These are phyloP conservation scores for Gymnopilus dilepis DNA, from an alignment of 768 basidiomycete species.

Conservation along the genomic window DNA sequence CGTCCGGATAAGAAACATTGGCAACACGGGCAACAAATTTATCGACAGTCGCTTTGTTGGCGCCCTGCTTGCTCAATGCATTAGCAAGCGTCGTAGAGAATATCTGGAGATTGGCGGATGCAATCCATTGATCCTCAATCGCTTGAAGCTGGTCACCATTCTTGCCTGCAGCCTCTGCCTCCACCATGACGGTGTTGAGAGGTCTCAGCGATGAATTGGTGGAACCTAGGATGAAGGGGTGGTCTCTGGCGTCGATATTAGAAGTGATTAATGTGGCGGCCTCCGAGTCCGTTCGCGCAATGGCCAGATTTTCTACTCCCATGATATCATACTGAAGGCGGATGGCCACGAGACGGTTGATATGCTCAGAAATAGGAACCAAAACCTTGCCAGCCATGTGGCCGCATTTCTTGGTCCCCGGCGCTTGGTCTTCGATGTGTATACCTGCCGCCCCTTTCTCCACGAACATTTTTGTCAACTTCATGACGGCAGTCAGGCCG, in stretches of 20 bases:
- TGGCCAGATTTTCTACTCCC: slow-evolving; percentile 93
- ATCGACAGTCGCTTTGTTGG: slow-evolving; percentile 51
- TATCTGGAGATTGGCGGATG: slow-evolving; percentile 76
- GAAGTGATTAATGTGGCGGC: slow-evolving; percentile 96
- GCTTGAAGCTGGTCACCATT: slow-evolving; percentile 81
- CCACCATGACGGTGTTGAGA: slow-evolving; percentile 80
- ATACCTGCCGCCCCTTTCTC: slow-evolving; percentile 98
- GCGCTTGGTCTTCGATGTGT: slow-evolving; percentile 97
- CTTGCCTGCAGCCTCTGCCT: slow-evolving; percentile 83
- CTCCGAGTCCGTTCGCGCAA: slow-evolving; percentile 96
- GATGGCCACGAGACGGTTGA: slow-evolving; percentile 96
- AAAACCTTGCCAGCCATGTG: slow-evolving; percentile 97
- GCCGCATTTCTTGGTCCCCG: slow-evolving; percentile 95
- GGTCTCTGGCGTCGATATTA: slow-evolving; percentile 98
- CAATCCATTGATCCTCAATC: slow-evolving; percentile 88
- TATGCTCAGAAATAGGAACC: slow-evolving; percentile 96
- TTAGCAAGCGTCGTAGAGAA: slow-evolving; percentile 76
- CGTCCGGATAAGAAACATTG: slow-evolving; percentile 70
- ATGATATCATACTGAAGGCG: slow-evolving; percentile 98
- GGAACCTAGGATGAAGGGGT: slow-evolving; percentile 92
- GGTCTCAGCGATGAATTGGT: slow-evolving; percentile 77
- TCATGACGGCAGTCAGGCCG: slow-evolving; percentile 98
- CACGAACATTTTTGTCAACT: slow-evolving; percentile 97
- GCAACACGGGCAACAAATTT: slow-evolving; percentile 69
- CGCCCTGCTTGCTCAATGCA: slow-evolving; percentile 67